Conservation (phyloP, 306 rosid genomes). For the Arachis hypogaea region DNA sequence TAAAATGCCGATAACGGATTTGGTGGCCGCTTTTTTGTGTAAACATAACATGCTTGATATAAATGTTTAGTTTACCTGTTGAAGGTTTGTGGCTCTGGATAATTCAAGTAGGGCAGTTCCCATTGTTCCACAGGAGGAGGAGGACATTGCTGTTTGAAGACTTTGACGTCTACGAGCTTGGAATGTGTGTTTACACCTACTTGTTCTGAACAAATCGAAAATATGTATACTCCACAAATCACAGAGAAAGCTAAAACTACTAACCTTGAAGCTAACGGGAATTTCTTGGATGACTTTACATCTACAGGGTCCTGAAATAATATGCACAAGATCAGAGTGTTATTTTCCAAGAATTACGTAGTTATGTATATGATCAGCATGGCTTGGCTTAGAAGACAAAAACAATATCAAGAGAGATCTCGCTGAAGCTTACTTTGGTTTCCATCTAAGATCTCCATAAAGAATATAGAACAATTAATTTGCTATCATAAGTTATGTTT, state of each 20-base stretch:
- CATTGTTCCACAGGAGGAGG: constrained; percentile 30
- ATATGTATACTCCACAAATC: constrained; percentile 57
- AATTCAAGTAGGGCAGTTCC: constrained; percentile 61
- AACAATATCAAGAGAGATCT: constrained; percentile 1
- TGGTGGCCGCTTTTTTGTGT: too few species aligned
- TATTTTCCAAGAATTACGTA: background rate
- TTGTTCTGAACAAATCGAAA: constrained; percentile 47
- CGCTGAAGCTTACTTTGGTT: constrained; percentile 47
- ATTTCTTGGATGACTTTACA: constrained; percentile 52
- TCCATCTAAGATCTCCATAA: constrained; percentile 61
- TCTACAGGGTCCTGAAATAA: constrained; percentile 54
- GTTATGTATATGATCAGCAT: background rate
- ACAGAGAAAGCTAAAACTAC: constrained; percentile 42
- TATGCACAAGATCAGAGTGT: constrained; percentile 1
- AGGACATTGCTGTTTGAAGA: constrained; percentile 44
- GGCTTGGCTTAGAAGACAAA: background rate
- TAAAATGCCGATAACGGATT: too few species aligned
- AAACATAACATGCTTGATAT: too few species aligned
- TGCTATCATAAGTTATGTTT: constrained; percentile 35
- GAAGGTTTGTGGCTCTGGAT: constrained; percentile 61
- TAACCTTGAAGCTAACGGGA: constrained; percentile 58
- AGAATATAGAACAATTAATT: constrained; percentile 32
- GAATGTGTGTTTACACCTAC: constrained; percentile 28
- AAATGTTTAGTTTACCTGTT: constrained; percentile 43
- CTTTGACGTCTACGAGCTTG: constrained; percentile 38